A percentile compares a stretch with the other conserved stretches of the same genome.
Conservation (phyloP, 305 asterid genomes). For the Rubia balearica region DNA sequence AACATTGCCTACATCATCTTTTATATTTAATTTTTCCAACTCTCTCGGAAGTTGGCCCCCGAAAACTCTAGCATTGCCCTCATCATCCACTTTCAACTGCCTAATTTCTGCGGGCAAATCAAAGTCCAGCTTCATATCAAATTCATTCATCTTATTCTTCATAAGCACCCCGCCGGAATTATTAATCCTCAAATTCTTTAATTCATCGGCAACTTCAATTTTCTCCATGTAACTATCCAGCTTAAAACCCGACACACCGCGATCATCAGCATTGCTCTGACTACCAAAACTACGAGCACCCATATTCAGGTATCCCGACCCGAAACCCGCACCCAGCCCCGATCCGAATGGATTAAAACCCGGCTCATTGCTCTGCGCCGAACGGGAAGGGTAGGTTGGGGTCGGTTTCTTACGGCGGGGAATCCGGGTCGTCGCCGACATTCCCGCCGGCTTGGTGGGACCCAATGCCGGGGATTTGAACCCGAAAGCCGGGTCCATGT, state of each 20-base stretch:
- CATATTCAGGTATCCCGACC: slow-evolving; percentile 27
- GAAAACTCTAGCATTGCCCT: slow-evolving; percentile 20
- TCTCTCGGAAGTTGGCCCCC: slow-evolving; percentile 42
- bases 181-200: slow-evolving; percentile 42
- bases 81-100: slow-evolving; percentile 42
- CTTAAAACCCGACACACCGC: slow-evolving; percentile 19
- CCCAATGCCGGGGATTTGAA: slow-evolving; percentile 48
- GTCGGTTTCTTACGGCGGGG: slow-evolving; percentile 19
- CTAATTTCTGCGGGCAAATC: slow-evolving; percentile 60
- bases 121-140: slow-evolving; percentile 32
- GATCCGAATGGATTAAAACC: slow-evolving; percentile 18
- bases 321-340: slow-evolving; percentile 16
- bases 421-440: slow-evolving; percentile 21
- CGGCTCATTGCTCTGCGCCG: slow-evolving; percentile 11
- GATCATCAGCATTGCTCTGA: slow-evolving; percentile 12
- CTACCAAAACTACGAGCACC: slow-evolving; percentile 14
- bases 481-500: slow-evolving; percentile 62
- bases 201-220: slow-evolving; percentile 39
- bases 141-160: slow-evolving; percentile 18
- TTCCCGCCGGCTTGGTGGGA: slow-evolving; percentile 36
- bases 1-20: slow-evolving; percentile 26
- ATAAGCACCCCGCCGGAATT: slow-evolving; percentile 18
- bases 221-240: slow-evolving; percentile 31
- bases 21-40: slow-evolving; percentile 58
- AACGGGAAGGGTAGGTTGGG: slow-evolving; percentile 21